Evolutionary conservation across 345 rosid species (phyloP), one percentile per base, ranked within the genome.

Genomic region (Salix koriyanagi): DNA sequence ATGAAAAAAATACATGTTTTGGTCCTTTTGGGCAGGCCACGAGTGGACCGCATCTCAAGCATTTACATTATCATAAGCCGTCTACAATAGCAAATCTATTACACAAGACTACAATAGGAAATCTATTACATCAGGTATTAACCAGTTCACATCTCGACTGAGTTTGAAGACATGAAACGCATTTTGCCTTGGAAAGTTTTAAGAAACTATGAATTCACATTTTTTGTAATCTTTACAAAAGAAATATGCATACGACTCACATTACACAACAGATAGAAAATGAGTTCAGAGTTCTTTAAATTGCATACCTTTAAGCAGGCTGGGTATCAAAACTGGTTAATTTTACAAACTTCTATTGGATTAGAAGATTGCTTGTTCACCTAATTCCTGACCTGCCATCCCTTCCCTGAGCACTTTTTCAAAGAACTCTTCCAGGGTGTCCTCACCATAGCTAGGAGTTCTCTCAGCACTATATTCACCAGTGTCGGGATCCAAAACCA

Each of bases 301-400:
- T 34, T 37, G 58, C 74, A 37, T 78, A 67, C 71, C 52, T 71
- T 70, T 23, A 46, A 65, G 66, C 23, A 28, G 42, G 71, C 72
- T 32, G 2, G 30, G 39, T 54, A 46, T 39, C 83, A 83, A 83
- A 83, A 80, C 48, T 71, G 32, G 61, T 46, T 44, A 60, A 68
- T 69, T 69, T 42, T 76, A 32, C 76, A 48, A 60, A 75, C 56
- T 64, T 65, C 64, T 48, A 54, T 65, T 10, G 58, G 74, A 77
- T 87, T 83, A 94, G 80, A 94, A 83, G 81, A 91, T 88, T 60
- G 92, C 79, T 66, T 95, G 99, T 75, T 95, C 97, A 15, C 99
- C 98, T 66, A 94, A 85, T 81, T 94, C 98, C 77, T 92, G 97
- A 82, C 98, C 98, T 14, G 88, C 88, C 97, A 93, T 93, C 25